phyloP scores from a whole-genome alignment of 768 basidiomycete genomes.

The Candolleomyces aberdarensis region DNA sequence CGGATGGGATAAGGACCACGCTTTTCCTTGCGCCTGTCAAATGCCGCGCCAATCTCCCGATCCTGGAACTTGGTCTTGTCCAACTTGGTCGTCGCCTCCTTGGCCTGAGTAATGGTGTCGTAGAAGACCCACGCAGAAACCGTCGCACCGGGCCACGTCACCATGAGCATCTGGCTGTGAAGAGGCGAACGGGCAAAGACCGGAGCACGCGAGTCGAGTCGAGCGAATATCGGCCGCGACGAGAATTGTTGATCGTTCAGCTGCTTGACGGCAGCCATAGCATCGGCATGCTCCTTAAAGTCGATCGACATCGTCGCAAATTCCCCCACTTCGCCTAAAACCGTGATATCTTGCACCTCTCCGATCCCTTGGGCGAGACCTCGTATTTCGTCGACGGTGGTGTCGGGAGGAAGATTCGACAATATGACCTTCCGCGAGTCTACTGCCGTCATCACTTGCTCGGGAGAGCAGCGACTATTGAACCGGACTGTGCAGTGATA shows the following conservation, averaged over 20 bases:
- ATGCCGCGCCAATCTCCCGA: constrained; percentile 36
- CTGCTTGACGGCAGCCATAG: constrained; percentile 28
- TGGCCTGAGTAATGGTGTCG: constrained; percentile 37
- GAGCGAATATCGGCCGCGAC: constrained; percentile 22
- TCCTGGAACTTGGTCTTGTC: constrained; percentile 36
- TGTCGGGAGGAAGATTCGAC: constrained; percentile 35
- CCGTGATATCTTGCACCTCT: constrained; percentile 18
- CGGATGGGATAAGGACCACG: constrained; percentile 38
- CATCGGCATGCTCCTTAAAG: constrained; percentile 26
- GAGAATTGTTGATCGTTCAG: constrained; percentile 29
- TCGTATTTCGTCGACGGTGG: constrained; percentile 26
- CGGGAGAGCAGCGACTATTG: constrained; percentile 27
- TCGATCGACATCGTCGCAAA: constrained; percentile 22
- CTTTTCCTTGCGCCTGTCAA: constrained; percentile 27
- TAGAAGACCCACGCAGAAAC: constrained; percentile 47
- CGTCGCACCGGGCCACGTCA: constrained; percentile 41
- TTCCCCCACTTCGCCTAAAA: constrained; percentile 16
- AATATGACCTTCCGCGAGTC: constrained; percentile 38
- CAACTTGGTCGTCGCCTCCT: constrained; percentile 36
- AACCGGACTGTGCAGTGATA: constrained; percentile 31
- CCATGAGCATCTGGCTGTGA: constrained; percentile 6
- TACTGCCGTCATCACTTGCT: constrained; percentile 31
- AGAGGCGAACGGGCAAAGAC: constrained; percentile 9
- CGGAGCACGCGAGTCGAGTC: constrained; percentile 21
- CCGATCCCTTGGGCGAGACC: constrained; percentile 30